Evolutionary conservation across 257 asterid genomes (phyloP), one percentile per base, ranked within the genome.

Genomic region (Ocimum tenuiflorum): DNA sequence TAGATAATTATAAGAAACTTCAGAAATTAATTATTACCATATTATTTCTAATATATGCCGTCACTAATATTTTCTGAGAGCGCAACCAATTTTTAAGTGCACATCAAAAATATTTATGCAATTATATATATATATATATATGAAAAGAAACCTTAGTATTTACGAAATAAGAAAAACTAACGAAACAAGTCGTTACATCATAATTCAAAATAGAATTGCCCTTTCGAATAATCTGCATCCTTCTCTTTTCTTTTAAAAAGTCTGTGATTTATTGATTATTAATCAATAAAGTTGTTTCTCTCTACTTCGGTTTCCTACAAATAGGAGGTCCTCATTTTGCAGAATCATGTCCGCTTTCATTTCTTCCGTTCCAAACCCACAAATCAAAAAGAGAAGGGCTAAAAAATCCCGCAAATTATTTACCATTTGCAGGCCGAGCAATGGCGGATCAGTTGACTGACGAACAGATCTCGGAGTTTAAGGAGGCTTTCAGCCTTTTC

Each of bases 401-500:
- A 0, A 42, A 8, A 53, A 51, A 23, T 36, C 67, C 52, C 12
- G 6, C 38, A 52, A 33, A 12, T 62, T 35, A 7, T 36, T 38
- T 6, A 61, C 62, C 65, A 17, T 45, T 36, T 29, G 23, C 49
- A 67, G 65, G 18, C 54, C 67, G 43, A 55, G 73, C 55, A 75
- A 82, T 82, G 87, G 77, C 87, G 67, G 87, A 82, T 77, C 85
- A 82, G 73, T 77, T 82, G 81, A 82, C 87, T 36, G 87, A 79
- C 57, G 87, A 82, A 62, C 87, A 82, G 87, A 82, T 82, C 81
- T 79, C 87, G 39, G 87, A 82, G 78, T 82, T 82, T 76, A 82
- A 82, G 80, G 88, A 82, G 69, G 85, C 88, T 71, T 82, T 82
- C 77, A 82, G 88, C 83, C 88, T 82, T 0, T 82, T 82, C 65